phyloP scores from a whole-genome alignment of 305 asterid species.

The Fraxinus baroniana region DNA sequence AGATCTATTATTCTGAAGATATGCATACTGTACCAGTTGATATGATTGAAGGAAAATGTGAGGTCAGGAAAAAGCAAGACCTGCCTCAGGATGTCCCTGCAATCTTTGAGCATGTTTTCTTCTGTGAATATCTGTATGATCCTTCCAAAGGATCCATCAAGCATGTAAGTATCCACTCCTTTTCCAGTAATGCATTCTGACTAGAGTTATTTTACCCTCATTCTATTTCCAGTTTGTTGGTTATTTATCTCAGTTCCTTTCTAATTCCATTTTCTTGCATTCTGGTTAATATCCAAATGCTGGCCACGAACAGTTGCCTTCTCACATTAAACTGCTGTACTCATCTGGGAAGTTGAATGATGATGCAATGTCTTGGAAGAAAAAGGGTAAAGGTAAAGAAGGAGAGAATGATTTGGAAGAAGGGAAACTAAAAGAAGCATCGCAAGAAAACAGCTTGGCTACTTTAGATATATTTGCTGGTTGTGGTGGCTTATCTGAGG shows the following conservation, averaged over 20 bases:
- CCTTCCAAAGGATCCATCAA: conserved; percentile 78
- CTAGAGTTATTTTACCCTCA: neutral
- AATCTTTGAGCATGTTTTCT: conserved; percentile 73
- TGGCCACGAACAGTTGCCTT: conserved; percentile 63
- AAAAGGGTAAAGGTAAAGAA: conserved; percentile 81
- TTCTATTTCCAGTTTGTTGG: conserved; percentile 1
- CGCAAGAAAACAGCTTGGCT: conserved; percentile 43
- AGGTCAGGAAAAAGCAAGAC: conserved; percentile 74
- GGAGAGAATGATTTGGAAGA: conserved; percentile 53
- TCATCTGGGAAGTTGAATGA: conserved; percentile 43
- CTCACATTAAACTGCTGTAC: conserved; percentile 54
- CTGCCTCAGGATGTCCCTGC: conserved; percentile 60
- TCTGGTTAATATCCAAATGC: conserved; percentile 26
- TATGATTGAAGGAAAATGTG: conserved; percentile 77
- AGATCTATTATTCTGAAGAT: conserved; percentile 87
- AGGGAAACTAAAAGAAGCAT: conserved; percentile 33
- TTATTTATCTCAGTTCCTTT: conserved; percentile 12
- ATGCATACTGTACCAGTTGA: conserved; percentile 54
- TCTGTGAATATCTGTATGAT: conserved; percentile 74
- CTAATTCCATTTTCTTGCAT: conserved; percentile 4
- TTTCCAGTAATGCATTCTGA: conserved; percentile 8
- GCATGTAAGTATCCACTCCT: conserved; percentile 45
- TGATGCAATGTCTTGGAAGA: conserved; percentile 50
- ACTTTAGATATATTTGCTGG: conserved; percentile 95
- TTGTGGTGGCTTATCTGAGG: conserved; percentile 94